These are phyloP conservation scores for Chamaecyparis obtusa DNA, from an alignment of 75 land plant genomes.

Conservation along the genomic window DNA sequence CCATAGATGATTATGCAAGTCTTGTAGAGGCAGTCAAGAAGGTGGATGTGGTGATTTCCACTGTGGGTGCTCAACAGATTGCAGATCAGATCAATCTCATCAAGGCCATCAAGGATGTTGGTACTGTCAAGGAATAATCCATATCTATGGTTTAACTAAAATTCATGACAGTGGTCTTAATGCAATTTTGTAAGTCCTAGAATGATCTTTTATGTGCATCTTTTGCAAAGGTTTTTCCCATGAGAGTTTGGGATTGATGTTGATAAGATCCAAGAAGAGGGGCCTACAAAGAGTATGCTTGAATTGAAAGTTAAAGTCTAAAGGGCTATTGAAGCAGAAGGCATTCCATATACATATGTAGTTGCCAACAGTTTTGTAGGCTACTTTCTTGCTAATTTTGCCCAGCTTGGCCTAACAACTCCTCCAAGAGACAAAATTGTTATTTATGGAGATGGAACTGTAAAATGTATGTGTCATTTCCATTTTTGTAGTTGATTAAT, in stretches of 20 bases:
- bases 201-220: not conserved
- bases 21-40: conserved; percentile 21
- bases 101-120: conserved; percentile 32
- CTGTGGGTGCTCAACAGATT: not conserved
- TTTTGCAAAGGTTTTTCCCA: conserved; percentile 41
- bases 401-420: conserved; percentile 6
- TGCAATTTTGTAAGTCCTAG: too few relatives aligned
- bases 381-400: conserved; percentile 25
- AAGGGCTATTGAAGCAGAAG: conserved; percentile 25
- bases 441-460: conserved; percentile 35
- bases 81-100: conserved; percentile 23
- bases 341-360: conserved; percentile 45
- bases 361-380: conserved; percentile 22
- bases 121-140: conserved; percentile 24
- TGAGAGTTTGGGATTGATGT: conserved; percentile 56
- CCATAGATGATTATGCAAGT: conserved; percentile 25
- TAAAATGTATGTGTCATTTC: conserved; percentile 19
- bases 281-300: conserved; percentile 20
- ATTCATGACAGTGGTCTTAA: too few relatives aligned
- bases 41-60: conserved; percentile 36
- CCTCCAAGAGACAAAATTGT: conserved; percentile 43
- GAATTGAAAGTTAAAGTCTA: conserved; percentile 22
- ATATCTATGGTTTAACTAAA: too few relatives aligned
- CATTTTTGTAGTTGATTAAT: not conserved
- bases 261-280: conserved; percentile 15